These are phyloP conservation scores for Salvia rosmarinus DNA, from an alignment of 257 asterid species.

Conservation along the genomic window DNA sequence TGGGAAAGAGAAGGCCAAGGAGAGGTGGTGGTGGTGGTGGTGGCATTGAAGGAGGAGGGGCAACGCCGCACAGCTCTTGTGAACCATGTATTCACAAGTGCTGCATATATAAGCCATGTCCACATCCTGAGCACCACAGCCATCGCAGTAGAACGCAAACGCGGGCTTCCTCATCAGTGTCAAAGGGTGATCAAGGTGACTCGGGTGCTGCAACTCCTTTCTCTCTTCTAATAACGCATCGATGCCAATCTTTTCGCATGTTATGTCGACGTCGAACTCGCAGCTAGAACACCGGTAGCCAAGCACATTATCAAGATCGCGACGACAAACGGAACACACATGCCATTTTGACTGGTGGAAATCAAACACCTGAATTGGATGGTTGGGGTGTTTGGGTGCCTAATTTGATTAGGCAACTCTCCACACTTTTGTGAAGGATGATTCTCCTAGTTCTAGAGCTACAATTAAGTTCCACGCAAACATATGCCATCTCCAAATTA, in stretches of 20 bases:
- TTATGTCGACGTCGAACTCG: not conserved
- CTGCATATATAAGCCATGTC: conserved; percentile 24
- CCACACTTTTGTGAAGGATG: conserved; percentile 7
- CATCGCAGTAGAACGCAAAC: not conserved
- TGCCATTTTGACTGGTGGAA: not conserved
- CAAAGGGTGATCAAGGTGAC: not conserved
- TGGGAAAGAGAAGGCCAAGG: not conserved
- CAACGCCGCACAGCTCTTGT: not conserved
- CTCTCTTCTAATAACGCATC: not conserved
- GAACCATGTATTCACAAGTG: not conserved
- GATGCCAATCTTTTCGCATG: not conserved
- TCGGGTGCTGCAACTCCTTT: not conserved
- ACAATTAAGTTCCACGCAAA: not conserved
- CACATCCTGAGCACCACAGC: not conserved
- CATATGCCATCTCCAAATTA: not conserved
- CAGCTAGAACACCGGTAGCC: not conserved
- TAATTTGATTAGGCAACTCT: not conserved
- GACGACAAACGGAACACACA: not conserved
- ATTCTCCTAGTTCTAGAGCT: not conserved
- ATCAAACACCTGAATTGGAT: not conserved
- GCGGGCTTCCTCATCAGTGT: conserved; percentile 7
- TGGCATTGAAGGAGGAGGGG: not conserved
- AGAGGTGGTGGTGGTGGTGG: conserved; percentile 3
- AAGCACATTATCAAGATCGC: not conserved
- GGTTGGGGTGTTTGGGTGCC: not conserved